phyloP scores from a whole-genome alignment of 257 asterid species.

The Solanum ahanhuiri region DNA sequence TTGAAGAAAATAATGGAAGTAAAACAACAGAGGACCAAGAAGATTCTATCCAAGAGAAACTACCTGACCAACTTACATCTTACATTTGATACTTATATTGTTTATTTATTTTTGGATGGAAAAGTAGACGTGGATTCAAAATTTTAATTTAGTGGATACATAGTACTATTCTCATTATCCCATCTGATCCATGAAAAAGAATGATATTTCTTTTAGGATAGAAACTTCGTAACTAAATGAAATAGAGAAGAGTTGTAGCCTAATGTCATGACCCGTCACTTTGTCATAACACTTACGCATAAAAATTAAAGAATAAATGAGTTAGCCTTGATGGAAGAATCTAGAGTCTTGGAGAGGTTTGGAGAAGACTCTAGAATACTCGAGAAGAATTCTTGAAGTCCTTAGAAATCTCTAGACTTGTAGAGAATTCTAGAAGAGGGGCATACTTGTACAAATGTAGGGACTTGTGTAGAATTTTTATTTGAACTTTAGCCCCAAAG shows the following conservation, averaged over 20 bases:
- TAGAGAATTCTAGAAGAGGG: neutral
- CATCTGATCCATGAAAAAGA: neutral
- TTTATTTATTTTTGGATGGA: neutral
- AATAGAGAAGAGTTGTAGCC: neutral
- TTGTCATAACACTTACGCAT: no score
- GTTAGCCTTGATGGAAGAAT: neutral
- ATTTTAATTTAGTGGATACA: neutral
- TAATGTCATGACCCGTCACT: neutral
- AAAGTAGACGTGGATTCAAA: neutral
- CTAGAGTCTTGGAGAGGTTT: neutral
- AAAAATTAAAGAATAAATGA: no score
- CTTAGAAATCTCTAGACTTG: neutral
- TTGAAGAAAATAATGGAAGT: neutral
- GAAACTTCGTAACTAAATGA: neutral
- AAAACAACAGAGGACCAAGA: neutral
- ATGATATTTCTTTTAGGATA: neutral
- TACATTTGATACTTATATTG: neutral
- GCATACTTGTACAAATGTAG: neutral
- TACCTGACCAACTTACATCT: neutral
- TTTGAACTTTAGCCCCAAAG: neutral
- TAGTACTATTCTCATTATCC: neutral
- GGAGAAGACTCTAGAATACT: neutral
- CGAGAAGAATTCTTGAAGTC: no score
- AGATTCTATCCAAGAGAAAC: neutral
- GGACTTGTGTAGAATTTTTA: neutral